These are phyloP conservation scores for Candida succiphila DNA, from an alignment of 805 yeast species.

Conservation along the genomic window DNA sequence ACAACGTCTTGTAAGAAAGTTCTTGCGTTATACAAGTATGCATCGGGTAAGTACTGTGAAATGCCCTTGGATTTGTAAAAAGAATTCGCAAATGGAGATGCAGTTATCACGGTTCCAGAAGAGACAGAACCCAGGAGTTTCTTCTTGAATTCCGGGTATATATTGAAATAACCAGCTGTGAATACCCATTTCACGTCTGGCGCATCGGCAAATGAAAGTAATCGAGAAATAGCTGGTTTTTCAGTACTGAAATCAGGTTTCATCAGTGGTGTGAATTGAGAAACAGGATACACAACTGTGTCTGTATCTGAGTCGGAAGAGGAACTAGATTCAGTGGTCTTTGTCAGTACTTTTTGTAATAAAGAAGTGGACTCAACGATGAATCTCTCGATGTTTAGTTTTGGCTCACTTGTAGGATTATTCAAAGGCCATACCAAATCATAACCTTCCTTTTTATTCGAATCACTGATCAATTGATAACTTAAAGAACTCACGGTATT, in stretches of 20 bases:
- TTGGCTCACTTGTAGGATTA: slow-evolving; percentile 63
- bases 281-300: slow-evolving; percentile 80
- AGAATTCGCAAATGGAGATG: slow-evolving; percentile 90
- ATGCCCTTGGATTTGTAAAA: slow-evolving; percentile 80
- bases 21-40: slow-evolving; percentile 70
- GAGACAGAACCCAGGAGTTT: slow-evolving; percentile 50
- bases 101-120: slow-evolving; percentile 69
- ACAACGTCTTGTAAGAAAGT: slow-evolving; percentile 49
- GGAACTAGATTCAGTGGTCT: slow-evolving; percentile 12
- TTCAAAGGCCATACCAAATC: slow-evolving; percentile 64
- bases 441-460: slow-evolving; percentile 32
- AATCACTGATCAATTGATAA: slow-evolving; percentile 42
- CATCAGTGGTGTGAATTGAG: slow-evolving; percentile 82
- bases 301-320: slow-evolving; percentile 25
- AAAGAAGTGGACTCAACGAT: slow-evolving; percentile 44
- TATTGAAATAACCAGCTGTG: slow-evolving; percentile 95
- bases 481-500: slow-evolving; percentile 59
- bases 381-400: slow-evolving; percentile 38
- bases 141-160: slow-evolving; percentile 63
- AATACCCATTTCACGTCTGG: slow-evolving; percentile 64
- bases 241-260: slow-evolving; percentile 71
- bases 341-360: slow-evolving; percentile 48
- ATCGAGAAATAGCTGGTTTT: slow-evolving; percentile 52
- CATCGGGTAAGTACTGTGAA: slow-evolving; percentile 74
- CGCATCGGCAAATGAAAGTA: slow-evolving; percentile 48